Base-by-base conservation (phyloP, 1,284 basidiomycete genomes). In the Rhodotorula sp. region DNA sequence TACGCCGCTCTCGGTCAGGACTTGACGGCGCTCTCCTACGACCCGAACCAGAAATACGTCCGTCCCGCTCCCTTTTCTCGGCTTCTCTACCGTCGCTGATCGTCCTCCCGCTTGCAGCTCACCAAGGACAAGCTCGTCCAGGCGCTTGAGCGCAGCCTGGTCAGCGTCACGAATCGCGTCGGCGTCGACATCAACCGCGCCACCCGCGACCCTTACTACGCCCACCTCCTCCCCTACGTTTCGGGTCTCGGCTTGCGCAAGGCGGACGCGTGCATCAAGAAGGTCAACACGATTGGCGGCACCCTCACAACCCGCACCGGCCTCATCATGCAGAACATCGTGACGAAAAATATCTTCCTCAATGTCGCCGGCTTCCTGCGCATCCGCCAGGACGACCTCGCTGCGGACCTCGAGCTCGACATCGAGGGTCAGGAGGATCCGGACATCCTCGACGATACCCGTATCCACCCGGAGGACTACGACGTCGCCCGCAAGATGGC, bases 401-500 rank as follows among this genome's bases (percentile, higher is more conserved):
- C 85, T 48, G 86, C 85, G 64, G 81, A 84, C 51, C 78, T 83
- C 51, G 89, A 90, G 79, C 85, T 88, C 76, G 86, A 90, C 29
- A 86, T 86, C 68, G 86, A 88, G 59, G 70, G 71, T 22, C 77
- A 77, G 24, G 79, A 81, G 34, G 76, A 83, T 62, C 89, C 90
- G 19, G 95, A 99, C 80, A 92, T 94, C 7, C 84, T 99, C 56
- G 96, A 99, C 79, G 88, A 89, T 78, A 99, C 95, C 30, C 90
- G 96, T 22, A 93, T 99, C 71, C 96, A 99, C 80, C 93, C 93
- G 1, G 94, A 97, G 80, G 95, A 99, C 81, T 99, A 99, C 80
- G 93, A 97, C 77, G 86, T 98, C 64, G 95, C 96, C 2, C 89
- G 93, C 56, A 98, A 99, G 83, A 98, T 99, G 93, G 95, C 96